phyloP scores from a whole-genome alignment of 441 rosid species.

The Lepidium campestre region DNA sequence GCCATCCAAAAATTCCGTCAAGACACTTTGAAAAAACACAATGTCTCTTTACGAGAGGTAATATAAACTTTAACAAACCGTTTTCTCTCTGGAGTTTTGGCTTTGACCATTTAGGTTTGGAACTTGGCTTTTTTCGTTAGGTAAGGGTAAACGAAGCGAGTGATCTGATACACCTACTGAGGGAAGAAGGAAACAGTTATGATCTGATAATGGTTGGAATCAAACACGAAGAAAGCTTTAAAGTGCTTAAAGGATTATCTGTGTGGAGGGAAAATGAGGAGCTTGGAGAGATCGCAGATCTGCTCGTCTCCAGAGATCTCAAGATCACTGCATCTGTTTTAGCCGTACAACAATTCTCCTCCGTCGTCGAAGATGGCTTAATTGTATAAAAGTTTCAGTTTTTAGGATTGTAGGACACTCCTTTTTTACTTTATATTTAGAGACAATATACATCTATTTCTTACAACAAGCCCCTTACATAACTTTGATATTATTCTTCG shows the following conservation, averaged over 20 bases:
- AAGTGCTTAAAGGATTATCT: conserved; percentile 18
- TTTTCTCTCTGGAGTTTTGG: no score
- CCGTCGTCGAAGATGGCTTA: background rate
- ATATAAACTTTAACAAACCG: no score
- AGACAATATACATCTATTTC: background rate
- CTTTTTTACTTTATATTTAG: background rate
- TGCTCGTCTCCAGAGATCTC: conserved; percentile 24
- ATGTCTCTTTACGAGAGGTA: conserved; percentile 15
- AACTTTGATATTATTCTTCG: background rate
- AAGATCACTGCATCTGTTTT: conserved; percentile 16
- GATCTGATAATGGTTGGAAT: conserved; percentile 23
- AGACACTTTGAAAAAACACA: background rate
- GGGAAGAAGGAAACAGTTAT: conserved; percentile 2
- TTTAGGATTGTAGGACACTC: background rate
- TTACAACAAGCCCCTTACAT: background rate
- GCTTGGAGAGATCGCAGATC: conserved; percentile 28
- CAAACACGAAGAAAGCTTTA: conserved; percentile 10
- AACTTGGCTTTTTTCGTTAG: no score
- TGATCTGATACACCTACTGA: background rate
- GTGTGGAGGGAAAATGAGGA: conserved; percentile 26
- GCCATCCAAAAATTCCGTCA: conserved; percentile 22
- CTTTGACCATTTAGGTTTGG: background rate
- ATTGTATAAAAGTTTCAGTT: background rate
- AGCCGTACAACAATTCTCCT: conserved; percentile 29
- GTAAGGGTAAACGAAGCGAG: conserved; percentile 5